Evolutionary conservation across 1,284 basidiomycete genomes (phyloP).

Genomic region (Ceratobasidium sp.): DNA sequence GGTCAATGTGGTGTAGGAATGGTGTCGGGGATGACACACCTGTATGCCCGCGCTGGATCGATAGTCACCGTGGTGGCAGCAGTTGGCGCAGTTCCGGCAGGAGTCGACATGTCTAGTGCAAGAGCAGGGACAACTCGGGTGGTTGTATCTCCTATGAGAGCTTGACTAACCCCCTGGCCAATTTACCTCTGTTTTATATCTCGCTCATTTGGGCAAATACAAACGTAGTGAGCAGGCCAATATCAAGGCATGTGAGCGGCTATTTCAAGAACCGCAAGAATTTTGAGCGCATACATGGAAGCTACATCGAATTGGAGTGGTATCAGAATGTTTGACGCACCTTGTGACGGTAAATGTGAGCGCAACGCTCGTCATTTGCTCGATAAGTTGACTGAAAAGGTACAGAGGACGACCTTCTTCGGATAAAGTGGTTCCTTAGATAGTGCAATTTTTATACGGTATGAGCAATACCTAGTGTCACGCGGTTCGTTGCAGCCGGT

Average conservation of each 20-base stretch:
- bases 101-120: slow-evolving; percentile 3
- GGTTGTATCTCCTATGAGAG: not conserved
- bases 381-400: not conserved
- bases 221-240: not conserved
- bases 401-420: not conserved
- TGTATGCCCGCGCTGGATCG: slow-evolving; percentile 19
- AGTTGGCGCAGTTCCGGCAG: not conserved
- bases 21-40: not conserved
- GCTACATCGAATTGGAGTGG: not conserved
- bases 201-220: not conserved
- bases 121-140: not conserved
- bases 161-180: not conserved
- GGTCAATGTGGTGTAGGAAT: not conserved
- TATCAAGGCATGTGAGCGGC: slow-evolving; percentile 14
- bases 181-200: not conserved
- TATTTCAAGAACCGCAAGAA: slow-evolving; percentile 26
- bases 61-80: not conserved
- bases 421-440: slow-evolving; percentile 8
- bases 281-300: slow-evolving; percentile 7
- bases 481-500: slow-evolving; percentile 12
- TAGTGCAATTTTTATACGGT: not conserved
- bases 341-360: not conserved
- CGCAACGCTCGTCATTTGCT: not conserved
- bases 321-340: not conserved
- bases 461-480: slow-evolving; percentile 1